Evolutionary conservation across 2,329 filamentous ascomycete genomes (phyloP), one percentile per base, ranked within the genome.

Genomic region (Paecilomyces sp.): DNA sequence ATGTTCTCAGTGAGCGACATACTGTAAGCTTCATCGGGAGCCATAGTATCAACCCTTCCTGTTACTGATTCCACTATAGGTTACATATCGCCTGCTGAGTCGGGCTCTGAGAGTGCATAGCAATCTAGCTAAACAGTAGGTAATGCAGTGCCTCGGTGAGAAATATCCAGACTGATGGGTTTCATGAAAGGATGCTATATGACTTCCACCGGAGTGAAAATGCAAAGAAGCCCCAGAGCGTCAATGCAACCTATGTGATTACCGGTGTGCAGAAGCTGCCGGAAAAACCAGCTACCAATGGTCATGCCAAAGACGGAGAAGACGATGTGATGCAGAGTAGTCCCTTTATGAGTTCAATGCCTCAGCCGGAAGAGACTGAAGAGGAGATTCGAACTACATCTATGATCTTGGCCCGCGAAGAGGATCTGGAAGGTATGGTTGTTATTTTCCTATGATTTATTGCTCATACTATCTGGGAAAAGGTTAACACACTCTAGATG

Each of bases 231-330:
- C 82, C 89, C 0, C 83, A 85, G 24, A 88, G 86, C 28, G 80
- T 97, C n/a, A 85, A 95, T 76, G 94, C 93, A 53, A 97, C 92
- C n/a, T 99, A 97, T 75, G 79, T 97, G 55, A 72, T 99, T 54
- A 89, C 87, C 56, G 94, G 93, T 47, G 83, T 79, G 24, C 88
- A 85, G 68, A 80, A 75, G 57, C 68, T 69, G 5, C 69, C 71
- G 18, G 72, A 75, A 13, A 57, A 65, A 9, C 52, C 68, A 25
- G 60, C 66, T 28, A 66, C 72, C 11, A 81, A 80, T 64, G 77
- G 74, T 24, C 68, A 72, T 33, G 70, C 69, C 25, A 77, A 80
- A 36, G 81, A 88, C 66, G 84, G 79, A n/a, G 88, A 89, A 57
- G 85, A 88, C 53, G 76, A 80, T 41, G 62, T 75, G 62, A 87